A percentile compares a stretch with the other conserved stretches of the same genome.
phyloP scores from a whole-genome alignment of 2,329 filamentous ascomycete genomes.

The Lomentospora prolificans region DNA sequence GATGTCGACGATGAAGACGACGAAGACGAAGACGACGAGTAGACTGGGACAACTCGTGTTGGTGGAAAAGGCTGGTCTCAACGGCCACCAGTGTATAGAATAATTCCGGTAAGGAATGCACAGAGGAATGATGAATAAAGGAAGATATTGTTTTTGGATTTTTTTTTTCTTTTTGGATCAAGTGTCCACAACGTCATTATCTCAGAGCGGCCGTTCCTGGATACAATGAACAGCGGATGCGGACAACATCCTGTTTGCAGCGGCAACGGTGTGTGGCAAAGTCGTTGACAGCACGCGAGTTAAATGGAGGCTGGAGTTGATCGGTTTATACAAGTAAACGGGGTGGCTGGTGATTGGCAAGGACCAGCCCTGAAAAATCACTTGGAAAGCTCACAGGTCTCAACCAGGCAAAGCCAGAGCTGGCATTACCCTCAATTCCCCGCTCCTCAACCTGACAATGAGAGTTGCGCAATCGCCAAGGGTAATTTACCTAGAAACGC shows the following conservation, averaged over 20 bases:
- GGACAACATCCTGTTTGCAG: too few relatives aligned
- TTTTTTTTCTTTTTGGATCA: too few relatives aligned
- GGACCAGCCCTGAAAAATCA: not conserved
- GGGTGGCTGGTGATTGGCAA: not conserved
- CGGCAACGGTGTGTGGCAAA: too few relatives aligned
- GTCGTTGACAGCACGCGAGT: too few relatives aligned
- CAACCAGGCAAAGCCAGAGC: not conserved
- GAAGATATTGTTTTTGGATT: not conserved
- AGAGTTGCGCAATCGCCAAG: too few relatives aligned
- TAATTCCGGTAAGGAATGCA: not conserved
- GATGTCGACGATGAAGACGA: conserved; percentile 88
- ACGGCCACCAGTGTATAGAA: not conserved
- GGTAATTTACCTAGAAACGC: too few relatives aligned
- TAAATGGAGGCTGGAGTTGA: not conserved
- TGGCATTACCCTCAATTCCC: too few relatives aligned
- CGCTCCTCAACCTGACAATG: too few relatives aligned
- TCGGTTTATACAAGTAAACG: not conserved
- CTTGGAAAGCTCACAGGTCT: not conserved
- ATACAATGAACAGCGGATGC: too few relatives aligned
- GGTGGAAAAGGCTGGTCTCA: not conserved
- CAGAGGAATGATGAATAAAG: not conserved
- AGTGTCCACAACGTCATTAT: too few relatives aligned
- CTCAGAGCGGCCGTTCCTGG: too few relatives aligned
- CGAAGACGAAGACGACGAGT: conserved; percentile 51
- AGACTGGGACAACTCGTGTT: not conserved